Conservation (phyloP, 2,329 filamentous ascomycete species). For the Cyphellophora europaea region DNA sequence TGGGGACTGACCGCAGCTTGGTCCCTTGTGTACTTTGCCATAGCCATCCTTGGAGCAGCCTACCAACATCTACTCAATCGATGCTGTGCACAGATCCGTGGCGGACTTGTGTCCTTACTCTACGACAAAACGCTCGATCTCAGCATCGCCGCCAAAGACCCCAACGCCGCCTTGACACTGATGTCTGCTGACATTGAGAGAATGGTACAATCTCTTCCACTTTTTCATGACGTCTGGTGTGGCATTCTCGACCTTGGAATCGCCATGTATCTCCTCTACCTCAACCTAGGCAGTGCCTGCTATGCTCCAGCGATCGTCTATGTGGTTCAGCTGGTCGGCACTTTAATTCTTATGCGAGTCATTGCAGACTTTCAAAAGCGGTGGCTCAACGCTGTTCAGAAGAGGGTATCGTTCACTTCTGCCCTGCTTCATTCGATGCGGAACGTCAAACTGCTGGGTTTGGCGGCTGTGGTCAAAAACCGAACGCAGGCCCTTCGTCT, state of each 20-base stretch:
- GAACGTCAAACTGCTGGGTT: constrained; percentile 41
- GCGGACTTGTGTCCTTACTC: constrained; percentile 38
- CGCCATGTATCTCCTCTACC: constrained; percentile 33
- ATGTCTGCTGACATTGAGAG: constrained; percentile 38
- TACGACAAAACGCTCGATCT: constrained; percentile 38
- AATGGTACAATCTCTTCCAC: constrained; percentile 31
- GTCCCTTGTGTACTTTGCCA: constrained; percentile 31
- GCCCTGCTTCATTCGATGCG: constrained; percentile 42
- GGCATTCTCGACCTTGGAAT: constrained; percentile 35
- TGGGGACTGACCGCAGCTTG: constrained; percentile 36
- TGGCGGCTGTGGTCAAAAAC: constrained; percentile 31
- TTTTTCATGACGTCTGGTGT: constrained; percentile 37
- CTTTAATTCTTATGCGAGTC: constrained; percentile 16
- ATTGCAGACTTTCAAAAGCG: constrained; percentile 28
- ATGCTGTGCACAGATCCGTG: constrained; percentile 33
- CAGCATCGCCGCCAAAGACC: constrained; percentile 23
- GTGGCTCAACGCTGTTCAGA: constrained; percentile 43
- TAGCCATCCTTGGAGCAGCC: constrained; percentile 31
- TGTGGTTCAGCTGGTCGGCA: constrained; percentile 7
- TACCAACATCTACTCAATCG: constrained; percentile 35
- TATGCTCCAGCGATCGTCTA: constrained; percentile 33
- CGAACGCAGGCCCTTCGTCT: constrained; percentile 30
- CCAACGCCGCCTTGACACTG: constrained; percentile 32
- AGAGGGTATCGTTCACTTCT: constrained; percentile 39
- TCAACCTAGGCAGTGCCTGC: constrained; percentile 34